These are phyloP conservation scores for Schizothecium vesticola DNA, from an alignment of 495 filamentous ascomycete genomes.

Conservation along the genomic window DNA sequence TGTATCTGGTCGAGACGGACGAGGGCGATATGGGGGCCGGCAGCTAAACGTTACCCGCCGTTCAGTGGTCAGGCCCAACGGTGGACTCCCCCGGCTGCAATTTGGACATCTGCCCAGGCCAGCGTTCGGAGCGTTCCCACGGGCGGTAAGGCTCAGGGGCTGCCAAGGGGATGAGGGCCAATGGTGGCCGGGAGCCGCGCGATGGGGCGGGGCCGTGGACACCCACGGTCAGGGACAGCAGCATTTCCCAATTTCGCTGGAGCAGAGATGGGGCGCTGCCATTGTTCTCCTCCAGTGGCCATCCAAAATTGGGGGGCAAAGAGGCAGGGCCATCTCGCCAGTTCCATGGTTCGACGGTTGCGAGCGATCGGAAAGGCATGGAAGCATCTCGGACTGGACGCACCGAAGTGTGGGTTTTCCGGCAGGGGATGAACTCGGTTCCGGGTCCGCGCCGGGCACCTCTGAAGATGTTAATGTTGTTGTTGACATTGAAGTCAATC, in stretches of 20 bases:
- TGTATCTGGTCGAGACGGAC: not conserved
- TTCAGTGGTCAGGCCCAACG: too few relatives aligned
- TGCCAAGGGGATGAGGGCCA: not conserved
- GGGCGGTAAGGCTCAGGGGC: slow-evolving; percentile 9
- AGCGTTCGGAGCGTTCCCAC: not conserved
- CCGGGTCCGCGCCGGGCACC: too few relatives aligned
- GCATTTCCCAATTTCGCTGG: slow-evolving; percentile 5
- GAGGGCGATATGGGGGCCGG: not conserved
- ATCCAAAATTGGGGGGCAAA: too few relatives aligned
- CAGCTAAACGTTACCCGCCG: not conserved
- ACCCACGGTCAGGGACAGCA: slow-evolving; percentile 5
- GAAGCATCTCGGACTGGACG: too few relatives aligned
- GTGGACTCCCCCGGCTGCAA: not conserved
- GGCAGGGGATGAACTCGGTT: too few relatives aligned
- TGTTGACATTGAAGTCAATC: not conserved
- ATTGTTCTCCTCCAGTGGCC: too few relatives aligned
- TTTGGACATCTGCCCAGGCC: not conserved
- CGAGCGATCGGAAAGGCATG: too few relatives aligned
- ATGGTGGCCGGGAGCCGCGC: not conserved
- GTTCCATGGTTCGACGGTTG: not conserved
- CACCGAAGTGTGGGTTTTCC: too few relatives aligned
- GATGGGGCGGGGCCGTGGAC: not conserved
- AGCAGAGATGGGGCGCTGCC: not conserved
- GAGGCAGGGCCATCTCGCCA: not conserved
- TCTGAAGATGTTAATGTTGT: too few relatives aligned